phyloP scores from a whole-genome alignment of 106 monocot genomes.

The Platanthera zijinensis region DNA sequence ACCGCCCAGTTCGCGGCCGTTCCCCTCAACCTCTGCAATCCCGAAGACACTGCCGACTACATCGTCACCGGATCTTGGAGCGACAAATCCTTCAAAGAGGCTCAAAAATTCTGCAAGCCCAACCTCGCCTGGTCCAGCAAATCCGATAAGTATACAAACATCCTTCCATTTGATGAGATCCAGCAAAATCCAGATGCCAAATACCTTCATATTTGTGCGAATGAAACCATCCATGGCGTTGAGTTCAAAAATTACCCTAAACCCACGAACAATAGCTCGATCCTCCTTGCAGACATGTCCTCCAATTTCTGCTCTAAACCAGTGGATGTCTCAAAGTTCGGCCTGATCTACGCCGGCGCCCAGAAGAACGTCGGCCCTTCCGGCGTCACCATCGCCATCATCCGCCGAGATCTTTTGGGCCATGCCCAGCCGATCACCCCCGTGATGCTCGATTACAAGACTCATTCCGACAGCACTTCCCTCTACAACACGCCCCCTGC shows the following conservation, averaged over 20 bases:
- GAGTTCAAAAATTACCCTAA: conserved; percentile 91
- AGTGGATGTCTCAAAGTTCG: conserved; percentile 88
- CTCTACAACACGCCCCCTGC: conserved; percentile 98
- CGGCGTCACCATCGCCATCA: conserved; percentile 81
- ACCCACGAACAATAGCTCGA: conserved; percentile 23
- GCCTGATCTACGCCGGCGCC: conserved; percentile 88
- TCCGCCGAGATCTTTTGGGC: conserved; percentile 72
- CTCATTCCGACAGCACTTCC: conserved; percentile 56
- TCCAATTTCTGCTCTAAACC: conserved; percentile 99
- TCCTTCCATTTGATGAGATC: conserved; percentile 50
- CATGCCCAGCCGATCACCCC: conserved; percentile 70
- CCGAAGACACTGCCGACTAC: conserved; percentile 49
- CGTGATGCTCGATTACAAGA: conserved; percentile 97
- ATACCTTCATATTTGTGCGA: conserved; percentile 90
- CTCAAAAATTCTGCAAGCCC: conserved; percentile 68
- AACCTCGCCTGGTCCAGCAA: conserved; percentile 74
- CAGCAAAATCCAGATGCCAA: conserved; percentile 51
- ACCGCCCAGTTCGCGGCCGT: conserved; percentile 90
- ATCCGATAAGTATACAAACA: conserved; percentile 74
- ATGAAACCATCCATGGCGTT: conserved; percentile 97
- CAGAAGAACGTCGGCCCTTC: conserved; percentile 99
- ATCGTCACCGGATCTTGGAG: conserved; percentile 93
- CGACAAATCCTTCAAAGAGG: conserved; percentile 92
- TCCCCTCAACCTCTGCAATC: conserved; percentile 73
- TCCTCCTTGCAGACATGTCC: conserved; percentile 95